Evolutionary conservation across 2,329 filamentous ascomycete genomes (phyloP).

Genomic region (Venturia nashicola): DNA sequence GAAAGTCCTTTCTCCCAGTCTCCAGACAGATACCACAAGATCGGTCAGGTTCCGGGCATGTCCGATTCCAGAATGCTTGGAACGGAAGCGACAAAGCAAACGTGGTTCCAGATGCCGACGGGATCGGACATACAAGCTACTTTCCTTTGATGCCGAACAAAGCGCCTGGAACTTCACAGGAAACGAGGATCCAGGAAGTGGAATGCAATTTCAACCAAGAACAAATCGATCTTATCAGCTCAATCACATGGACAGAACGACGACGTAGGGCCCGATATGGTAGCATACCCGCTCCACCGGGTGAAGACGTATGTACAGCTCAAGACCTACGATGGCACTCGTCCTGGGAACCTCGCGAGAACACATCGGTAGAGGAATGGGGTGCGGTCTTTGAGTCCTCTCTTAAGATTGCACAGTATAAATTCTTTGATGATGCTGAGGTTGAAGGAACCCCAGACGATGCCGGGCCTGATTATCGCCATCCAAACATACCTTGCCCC

Average conservation of each 20-base stretch:
- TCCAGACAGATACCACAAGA: neutral
- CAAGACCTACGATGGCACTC: neutral
- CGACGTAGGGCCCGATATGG: neutral
- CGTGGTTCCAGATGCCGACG: neutral
- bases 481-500: conserved; percentile 1
- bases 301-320: neutral
- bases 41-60: neutral
- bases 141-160: neutral
- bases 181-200: neutral
- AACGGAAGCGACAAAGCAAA: neutral
- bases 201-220: neutral
- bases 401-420: neutral
- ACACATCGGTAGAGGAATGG: neutral
- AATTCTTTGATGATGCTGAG: neutral
- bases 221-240: neutral
- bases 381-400: neutral
- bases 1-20: neutral
- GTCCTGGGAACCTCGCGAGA: neutral
- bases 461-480: neutral
- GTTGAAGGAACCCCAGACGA: neutral
- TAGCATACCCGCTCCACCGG: neutral
- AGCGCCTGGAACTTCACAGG: neutral
- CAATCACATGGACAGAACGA: neutral
- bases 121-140: neutral
- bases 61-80: neutral